phyloP scores from a whole-genome alignment of 345 rosid species.

The Eucalyptus tenuipes region DNA sequence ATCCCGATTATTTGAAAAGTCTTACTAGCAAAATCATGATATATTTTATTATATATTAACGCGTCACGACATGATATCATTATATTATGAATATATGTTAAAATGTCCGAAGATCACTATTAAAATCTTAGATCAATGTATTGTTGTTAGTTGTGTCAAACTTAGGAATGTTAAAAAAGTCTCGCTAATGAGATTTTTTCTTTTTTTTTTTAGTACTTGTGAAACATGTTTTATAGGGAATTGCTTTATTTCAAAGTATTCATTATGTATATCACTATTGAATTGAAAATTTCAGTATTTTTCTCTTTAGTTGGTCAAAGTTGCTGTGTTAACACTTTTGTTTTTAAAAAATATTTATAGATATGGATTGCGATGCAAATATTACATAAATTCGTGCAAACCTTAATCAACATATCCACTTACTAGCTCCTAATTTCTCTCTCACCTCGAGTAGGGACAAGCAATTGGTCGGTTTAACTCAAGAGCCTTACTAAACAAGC shows the following conservation, averaged over 20 bases:
- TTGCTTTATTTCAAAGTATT: not conserved
- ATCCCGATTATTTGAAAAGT: rapidly evolving
- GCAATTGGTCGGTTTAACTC: rapidly evolving
- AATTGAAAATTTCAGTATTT: not conserved
- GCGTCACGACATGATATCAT: rapidly evolving
- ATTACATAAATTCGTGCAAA: rapidly evolving
- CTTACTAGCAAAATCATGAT: rapidly evolving
- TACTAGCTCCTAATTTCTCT: not conserved
- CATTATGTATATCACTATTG: rapidly evolving
- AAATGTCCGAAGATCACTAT: rapidly evolving
- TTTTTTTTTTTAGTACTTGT: not conserved
- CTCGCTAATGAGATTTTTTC: rapidly evolving
- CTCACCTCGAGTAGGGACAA: rapidly evolving
- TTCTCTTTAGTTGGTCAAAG: not conserved
- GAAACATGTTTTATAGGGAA: not conserved
- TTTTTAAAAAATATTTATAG: not conserved
- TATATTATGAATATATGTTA: rapidly evolving
- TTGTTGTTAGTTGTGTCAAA: rapidly evolving
- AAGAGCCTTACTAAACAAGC: rapidly evolving
- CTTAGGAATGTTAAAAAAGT: not conserved
- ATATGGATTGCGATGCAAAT: not conserved
- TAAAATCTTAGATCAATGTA: not conserved
- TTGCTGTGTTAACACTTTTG: rapidly evolving
- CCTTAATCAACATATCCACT: rapidly evolving
- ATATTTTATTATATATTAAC: rapidly evolving